Conservation (phyloP, 2,329 filamentous ascomycete species). For the Alternaria tenuissima region DNA sequence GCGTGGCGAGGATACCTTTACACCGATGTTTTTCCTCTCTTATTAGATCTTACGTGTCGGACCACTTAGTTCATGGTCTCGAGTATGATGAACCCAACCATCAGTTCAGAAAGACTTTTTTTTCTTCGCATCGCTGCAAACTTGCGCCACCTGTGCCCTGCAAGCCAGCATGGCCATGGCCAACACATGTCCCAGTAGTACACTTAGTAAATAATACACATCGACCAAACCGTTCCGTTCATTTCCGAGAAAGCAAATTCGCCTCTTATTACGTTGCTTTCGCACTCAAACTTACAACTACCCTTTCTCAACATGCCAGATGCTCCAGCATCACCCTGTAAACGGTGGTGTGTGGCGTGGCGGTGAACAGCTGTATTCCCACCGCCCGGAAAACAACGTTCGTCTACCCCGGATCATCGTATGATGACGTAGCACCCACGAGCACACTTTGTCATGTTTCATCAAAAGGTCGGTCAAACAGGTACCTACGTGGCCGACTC, state of each 20-base stretch:
- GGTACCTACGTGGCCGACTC: conserved; percentile 36
- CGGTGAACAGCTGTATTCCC: conserved; percentile 38
- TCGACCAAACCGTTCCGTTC: conserved; percentile 12
- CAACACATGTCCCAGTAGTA: conserved; percentile 19
- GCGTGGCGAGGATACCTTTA: conserved; percentile 33
- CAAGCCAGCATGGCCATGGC: conserved; percentile 19
- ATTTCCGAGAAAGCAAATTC: conserved; percentile 19
- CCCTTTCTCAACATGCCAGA: conserved; percentile 13
- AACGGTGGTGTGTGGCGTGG: conserved; percentile 18
- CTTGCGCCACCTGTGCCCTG: conserved; percentile 23
- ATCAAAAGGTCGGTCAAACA: conserved; percentile 32
- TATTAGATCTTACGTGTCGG: conserved; percentile 6
- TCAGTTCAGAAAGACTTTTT: conserved; percentile 21
- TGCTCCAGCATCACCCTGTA: conserved; percentile 26
- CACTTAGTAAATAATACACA: not conserved
- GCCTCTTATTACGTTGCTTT: conserved; percentile 23
- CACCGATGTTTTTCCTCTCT: conserved; percentile 12
- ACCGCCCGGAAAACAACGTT: conserved; percentile 22
- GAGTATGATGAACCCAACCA: conserved; percentile 14
- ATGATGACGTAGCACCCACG: conserved; percentile 35
- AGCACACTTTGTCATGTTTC: conserved; percentile 7
- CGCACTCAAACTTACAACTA: conserved; percentile 9
- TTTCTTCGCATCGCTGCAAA: conserved; percentile 27
- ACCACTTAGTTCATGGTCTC: conserved; percentile 3
- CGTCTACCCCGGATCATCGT: conserved; percentile 33